Conservation (phyloP, 768 basidiomycete genomes). For the Udeniomyces megalosporus region DNA sequence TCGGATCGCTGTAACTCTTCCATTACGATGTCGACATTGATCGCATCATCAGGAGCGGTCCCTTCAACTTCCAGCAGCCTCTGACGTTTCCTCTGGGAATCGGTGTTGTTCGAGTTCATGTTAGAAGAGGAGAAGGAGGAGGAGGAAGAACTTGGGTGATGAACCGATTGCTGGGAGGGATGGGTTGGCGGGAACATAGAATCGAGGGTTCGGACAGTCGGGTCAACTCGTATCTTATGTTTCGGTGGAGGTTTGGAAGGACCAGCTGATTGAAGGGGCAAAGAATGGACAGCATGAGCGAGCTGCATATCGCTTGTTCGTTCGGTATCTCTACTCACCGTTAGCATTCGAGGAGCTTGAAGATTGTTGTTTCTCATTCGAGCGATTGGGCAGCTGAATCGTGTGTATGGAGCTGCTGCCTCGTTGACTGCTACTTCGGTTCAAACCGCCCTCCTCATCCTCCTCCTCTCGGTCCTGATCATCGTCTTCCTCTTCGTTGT, state of each 20-base stretch:
- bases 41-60: neutral
- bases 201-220: constrained; percentile 75
- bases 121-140: too few relatives aligned
- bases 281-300: neutral
- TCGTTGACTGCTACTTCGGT: too few relatives aligned
- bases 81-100: neutral
- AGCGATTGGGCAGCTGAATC: too few relatives aligned
- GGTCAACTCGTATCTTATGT: constrained; percentile 36
- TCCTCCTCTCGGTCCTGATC: neutral
- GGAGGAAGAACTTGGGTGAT: neutral
- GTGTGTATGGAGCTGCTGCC: too few relatives aligned
- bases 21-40: constrained; percentile 40
- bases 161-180: constrained; percentile 31
- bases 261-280: neutral
- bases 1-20: constrained; percentile 26
- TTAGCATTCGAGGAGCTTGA: neutral
- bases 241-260: constrained; percentile 3
- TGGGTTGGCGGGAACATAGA: constrained; percentile 60
- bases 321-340: too few relatives aligned
- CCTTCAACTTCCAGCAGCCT: neutral
- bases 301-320: too few relatives aligned
- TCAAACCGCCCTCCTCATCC: neutral
- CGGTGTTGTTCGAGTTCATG: too few relatives aligned
- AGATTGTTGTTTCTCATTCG: neutral
- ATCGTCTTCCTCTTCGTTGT: neutral